Conservation (phyloP, 208 protist species). For the Acanthamoeba triangularis region DNA sequence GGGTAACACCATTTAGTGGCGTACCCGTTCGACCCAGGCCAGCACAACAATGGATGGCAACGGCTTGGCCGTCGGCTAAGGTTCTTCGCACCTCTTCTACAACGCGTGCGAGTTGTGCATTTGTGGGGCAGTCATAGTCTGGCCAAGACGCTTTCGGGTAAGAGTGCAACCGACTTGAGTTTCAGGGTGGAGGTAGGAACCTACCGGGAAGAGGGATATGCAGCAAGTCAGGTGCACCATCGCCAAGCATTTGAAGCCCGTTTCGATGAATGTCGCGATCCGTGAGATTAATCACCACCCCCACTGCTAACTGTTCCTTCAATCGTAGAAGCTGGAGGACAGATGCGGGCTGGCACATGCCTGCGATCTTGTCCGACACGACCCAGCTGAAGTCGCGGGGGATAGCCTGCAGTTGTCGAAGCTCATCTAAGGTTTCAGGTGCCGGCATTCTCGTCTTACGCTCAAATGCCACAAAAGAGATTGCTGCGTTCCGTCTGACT, state of each 20-base stretch:
- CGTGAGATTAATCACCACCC: not conserved
- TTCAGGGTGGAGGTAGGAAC: not conserved
- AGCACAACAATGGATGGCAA: conserved; percentile 30
- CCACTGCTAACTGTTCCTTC: not conserved
- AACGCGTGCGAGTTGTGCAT: not conserved
- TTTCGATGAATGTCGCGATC: not conserved
- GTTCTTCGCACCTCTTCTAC: not conserved
- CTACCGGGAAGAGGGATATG: conserved; percentile 2
- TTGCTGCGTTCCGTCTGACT: not conserved
- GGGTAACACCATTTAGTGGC: not conserved
- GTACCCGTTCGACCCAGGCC: conserved; percentile 20
- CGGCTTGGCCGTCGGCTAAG: not conserved
- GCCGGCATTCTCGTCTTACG: not conserved
- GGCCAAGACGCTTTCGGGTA: not conserved
- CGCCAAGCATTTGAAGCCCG: not conserved
- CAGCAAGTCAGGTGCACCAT: not conserved
- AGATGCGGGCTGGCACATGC: not conserved
- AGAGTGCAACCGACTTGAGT: not conserved
- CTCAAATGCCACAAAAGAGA: not conserved
- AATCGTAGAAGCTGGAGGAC: not conserved
- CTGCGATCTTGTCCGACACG: not conserved
- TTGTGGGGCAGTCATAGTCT: not conserved
- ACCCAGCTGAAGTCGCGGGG: conserved; percentile 12
- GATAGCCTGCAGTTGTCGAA: not conserved
- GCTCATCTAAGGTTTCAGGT: not conserved